A percentile compares a stretch with the other conserved stretches of the same genome.
phyloP scores from a whole-genome alignment of 2,329 filamentous ascomycete genomes.

The Colletotrichum sp. region DNA sequence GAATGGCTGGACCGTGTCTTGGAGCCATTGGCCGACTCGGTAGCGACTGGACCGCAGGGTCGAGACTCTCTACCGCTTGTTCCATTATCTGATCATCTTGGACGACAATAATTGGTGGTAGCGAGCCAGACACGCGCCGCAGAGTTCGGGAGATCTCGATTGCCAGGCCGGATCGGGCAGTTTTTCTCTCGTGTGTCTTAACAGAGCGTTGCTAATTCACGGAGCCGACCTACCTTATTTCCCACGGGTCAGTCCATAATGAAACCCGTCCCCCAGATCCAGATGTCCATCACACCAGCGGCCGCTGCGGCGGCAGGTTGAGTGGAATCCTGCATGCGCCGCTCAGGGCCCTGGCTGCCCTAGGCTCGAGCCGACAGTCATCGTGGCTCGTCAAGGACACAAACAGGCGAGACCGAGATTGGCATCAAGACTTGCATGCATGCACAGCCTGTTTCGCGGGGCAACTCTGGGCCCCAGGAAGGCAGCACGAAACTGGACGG shows the following conservation, averaged over 20 bases:
- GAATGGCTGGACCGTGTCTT: background rate
- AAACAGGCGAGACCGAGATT: constrained; percentile 15
- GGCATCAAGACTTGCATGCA: background rate
- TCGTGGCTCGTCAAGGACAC: background rate
- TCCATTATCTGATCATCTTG: background rate
- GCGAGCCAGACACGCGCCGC: background rate
- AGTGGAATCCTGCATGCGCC: background rate
- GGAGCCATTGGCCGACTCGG: background rate
- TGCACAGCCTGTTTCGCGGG: constrained; percentile 20
- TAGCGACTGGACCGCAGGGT: background rate
- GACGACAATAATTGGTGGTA: background rate
- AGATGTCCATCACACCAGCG: background rate
- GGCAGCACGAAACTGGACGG: background rate
- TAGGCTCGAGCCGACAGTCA: background rate
- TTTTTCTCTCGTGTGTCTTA: background rate
- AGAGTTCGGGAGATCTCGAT: constrained; percentile 10
- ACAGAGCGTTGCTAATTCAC: background rate
- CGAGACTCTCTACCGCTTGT: background rate
- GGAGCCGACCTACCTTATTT: constrained; percentile 9
- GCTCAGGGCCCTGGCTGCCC: background rate
- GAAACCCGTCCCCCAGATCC: constrained; percentile 7
- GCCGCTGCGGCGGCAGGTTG: background rate
- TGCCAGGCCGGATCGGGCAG: constrained; percentile 7
- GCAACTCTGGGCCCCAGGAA: constrained; percentile 2
- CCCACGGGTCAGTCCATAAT: background rate